A percentile compares a stretch with the other conserved stretches of the same genome.
Conservation (phyloP, 2,329 filamentous ascomycete species). For the Fusarium foetens region DNA sequence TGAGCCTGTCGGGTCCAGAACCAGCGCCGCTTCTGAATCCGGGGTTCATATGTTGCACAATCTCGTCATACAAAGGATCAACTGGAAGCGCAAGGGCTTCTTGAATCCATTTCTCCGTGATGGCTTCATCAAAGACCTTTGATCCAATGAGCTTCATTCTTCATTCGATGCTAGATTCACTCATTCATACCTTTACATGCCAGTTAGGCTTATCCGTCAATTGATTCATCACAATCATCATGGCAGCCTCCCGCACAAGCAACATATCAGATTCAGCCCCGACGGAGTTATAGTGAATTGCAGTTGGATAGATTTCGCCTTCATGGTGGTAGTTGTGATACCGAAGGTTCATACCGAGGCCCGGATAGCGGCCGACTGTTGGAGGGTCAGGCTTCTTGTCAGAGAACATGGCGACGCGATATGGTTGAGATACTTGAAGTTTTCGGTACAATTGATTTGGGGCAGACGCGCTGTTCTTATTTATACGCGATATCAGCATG, state of each 20-base stretch:
- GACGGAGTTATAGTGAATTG: rapidly evolving
- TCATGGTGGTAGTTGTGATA: rapidly evolving
- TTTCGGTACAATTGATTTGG: not conserved
- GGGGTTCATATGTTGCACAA: not conserved
- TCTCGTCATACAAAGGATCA: slow-evolving; percentile 8
- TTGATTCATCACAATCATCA: slow-evolving; percentile 44
- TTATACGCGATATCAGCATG: not conserved
- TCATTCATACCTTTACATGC: slow-evolving; percentile 31
- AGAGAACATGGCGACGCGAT: not conserved
- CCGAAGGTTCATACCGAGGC: slow-evolving; percentile 7
- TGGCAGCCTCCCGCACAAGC: slow-evolving; percentile 32
- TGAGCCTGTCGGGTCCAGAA: not conserved
- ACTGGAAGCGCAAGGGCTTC: slow-evolving; percentile 26
- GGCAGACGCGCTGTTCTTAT: not conserved
- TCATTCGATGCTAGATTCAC: rapidly evolving
- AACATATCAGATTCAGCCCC: slow-evolving; percentile 7
- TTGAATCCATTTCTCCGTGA: slow-evolving; percentile 18
- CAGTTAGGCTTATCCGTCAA: slow-evolving; percentile 44
- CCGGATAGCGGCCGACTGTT: not conserved
- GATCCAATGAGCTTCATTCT: rapidly evolving
- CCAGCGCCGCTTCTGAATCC: no score
- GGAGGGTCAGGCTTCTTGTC: not conserved
- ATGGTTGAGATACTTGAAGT: not conserved
- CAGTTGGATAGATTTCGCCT: not conserved
- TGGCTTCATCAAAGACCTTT: slow-evolving; percentile 9